Conservation (phyloP, 2,329 filamentous ascomycete genomes). For the Stylonectria norvegica region DNA sequence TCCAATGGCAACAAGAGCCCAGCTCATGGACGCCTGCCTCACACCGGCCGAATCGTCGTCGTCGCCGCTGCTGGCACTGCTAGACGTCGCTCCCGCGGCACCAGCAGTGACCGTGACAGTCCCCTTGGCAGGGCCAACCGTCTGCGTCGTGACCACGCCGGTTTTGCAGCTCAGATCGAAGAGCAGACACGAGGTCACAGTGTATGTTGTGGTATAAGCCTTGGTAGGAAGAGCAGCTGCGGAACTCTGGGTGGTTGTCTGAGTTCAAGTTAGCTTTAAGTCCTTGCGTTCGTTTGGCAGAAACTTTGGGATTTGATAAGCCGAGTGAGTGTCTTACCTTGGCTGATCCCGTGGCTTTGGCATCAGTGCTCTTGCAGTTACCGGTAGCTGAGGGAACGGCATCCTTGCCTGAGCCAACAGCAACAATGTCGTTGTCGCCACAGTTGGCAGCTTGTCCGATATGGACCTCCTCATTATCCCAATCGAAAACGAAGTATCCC, state of each 20-base stretch:
- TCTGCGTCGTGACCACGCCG: slow-evolving; percentile 26
- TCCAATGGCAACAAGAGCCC: slow-evolving; percentile 17
- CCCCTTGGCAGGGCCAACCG: slow-evolving; percentile 12
- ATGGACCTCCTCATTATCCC: slow-evolving; percentile 42
- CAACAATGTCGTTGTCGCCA: slow-evolving; percentile 36
- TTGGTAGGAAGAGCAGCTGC: slow-evolving; percentile 11
- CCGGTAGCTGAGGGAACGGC: slow-evolving; percentile 35
- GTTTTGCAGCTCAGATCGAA: slow-evolving; percentile 23
- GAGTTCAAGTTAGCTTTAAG: background rate
- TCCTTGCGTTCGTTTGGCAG: background rate
- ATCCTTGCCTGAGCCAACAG: slow-evolving; percentile 30
- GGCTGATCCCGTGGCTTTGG: slow-evolving; percentile 4
- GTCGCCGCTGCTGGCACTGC: slow-evolving; percentile 6
- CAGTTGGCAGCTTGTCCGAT: slow-evolving; percentile 41
- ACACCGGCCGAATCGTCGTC: slow-evolving; percentile 17
- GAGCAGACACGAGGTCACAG: slow-evolving; percentile 26
- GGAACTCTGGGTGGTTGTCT: background rate
- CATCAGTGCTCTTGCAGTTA: slow-evolving; percentile 34
- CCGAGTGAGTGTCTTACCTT: background rate
- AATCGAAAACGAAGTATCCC: slow-evolving; percentile 46
- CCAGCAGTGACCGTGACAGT: slow-evolving; percentile 22
- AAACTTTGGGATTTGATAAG: background rate
- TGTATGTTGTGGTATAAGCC: slow-evolving; percentile 26
- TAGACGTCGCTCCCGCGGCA: background rate
- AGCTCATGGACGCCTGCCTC: slow-evolving; percentile 13